A percentile compares a stretch with the other conserved stretches of the same genome.
Conservation (phyloP, 2,329 filamentous ascomycete genomes). For the Colletotrichum spinosum region DNA sequence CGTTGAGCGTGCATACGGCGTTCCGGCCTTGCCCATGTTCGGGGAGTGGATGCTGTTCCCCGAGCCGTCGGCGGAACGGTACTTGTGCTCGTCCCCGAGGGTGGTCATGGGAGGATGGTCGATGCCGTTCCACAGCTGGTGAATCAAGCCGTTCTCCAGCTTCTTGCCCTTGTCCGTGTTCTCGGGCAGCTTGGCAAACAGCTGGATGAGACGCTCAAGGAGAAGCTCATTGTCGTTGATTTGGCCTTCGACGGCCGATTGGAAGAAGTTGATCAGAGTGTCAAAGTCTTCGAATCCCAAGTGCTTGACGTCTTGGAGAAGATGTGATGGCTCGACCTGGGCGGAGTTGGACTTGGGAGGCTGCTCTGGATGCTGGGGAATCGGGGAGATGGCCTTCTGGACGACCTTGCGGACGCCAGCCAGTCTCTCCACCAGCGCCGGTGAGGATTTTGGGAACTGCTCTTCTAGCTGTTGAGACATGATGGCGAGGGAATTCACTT, state of each 20-base stretch:
- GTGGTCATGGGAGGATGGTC: constrained; percentile 39
- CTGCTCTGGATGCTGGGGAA: constrained; percentile 19
- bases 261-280: constrained; percentile 36
- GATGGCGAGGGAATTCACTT: neutral
- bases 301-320: constrained; percentile 37
- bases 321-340: constrained; percentile 20
- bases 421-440: constrained; percentile 28
- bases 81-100: constrained; percentile 36
- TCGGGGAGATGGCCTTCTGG: constrained; percentile 24
- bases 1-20: constrained; percentile 37
- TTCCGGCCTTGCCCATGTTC: constrained; percentile 37
- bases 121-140: constrained; percentile 38
- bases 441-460: constrained; percentile 31
- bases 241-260: constrained; percentile 27
- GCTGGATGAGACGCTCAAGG: constrained; percentile 37
- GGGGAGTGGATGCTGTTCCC: constrained; percentile 38
- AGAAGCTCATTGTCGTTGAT: constrained; percentile 38
- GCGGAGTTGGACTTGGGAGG: neutral
- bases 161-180: constrained; percentile 34
- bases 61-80: constrained; percentile 39
- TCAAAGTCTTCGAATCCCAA: constrained; percentile 39
- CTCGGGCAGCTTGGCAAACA: constrained; percentile 36
- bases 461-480: constrained; percentile 27
- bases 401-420: constrained; percentile 25
- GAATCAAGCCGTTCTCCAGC: constrained; percentile 36